phyloP scores from a whole-genome alignment of 768 basidiomycete genomes.

The Suillus decipiens region DNA sequence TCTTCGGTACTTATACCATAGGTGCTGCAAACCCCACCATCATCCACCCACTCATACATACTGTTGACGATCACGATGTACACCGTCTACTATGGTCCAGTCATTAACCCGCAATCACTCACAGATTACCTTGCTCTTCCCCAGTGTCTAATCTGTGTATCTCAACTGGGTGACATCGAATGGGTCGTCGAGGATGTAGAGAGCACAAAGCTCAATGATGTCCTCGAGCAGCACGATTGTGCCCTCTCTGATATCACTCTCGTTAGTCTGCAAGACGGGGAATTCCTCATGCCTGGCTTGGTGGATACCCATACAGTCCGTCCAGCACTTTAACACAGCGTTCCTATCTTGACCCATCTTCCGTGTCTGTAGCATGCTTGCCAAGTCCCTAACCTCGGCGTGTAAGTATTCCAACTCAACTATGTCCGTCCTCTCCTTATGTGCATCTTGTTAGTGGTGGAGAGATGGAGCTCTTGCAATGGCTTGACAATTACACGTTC shows the following conservation, averaged over 20 bases:
- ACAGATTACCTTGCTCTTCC: slow-evolving; percentile 48
- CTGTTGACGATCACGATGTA: slow-evolving; percentile 14
- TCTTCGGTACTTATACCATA: not conserved
- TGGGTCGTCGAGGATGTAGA: slow-evolving; percentile 70
- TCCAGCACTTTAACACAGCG: not conserved
- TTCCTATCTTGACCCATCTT: slow-evolving; percentile 5
- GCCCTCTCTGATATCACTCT: slow-evolving; percentile 34
- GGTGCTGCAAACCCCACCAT: not conserved
- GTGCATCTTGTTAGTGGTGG: slow-evolving; percentile 56
- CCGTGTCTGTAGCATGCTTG: slow-evolving; percentile 29
- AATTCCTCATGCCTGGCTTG: slow-evolving; percentile 86
- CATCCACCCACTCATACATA: not conserved
- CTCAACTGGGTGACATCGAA: slow-evolving; percentile 54
- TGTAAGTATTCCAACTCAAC: slow-evolving; percentile 22
- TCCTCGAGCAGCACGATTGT: slow-evolving; percentile 53
- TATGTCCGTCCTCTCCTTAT: slow-evolving; percentile 10
- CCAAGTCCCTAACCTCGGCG: slow-evolving; percentile 47
- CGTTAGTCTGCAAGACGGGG: slow-evolving; percentile 45
- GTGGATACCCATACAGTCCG: slow-evolving; percentile 88
- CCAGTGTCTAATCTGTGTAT: slow-evolving; percentile 56
- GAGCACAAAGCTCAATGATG: slow-evolving; percentile 46
- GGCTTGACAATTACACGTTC: slow-evolving; percentile 85
- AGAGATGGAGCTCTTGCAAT: slow-evolving; percentile 85
- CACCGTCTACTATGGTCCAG: slow-evolving; percentile 56
- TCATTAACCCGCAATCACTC: slow-evolving; percentile 54